Percentiles rank a stretch among this genome's conserved stretches.
Evolutionary conservation across 257 asterid genomes (phyloP).

Genomic region (Solanum lignicaule): DNA sequence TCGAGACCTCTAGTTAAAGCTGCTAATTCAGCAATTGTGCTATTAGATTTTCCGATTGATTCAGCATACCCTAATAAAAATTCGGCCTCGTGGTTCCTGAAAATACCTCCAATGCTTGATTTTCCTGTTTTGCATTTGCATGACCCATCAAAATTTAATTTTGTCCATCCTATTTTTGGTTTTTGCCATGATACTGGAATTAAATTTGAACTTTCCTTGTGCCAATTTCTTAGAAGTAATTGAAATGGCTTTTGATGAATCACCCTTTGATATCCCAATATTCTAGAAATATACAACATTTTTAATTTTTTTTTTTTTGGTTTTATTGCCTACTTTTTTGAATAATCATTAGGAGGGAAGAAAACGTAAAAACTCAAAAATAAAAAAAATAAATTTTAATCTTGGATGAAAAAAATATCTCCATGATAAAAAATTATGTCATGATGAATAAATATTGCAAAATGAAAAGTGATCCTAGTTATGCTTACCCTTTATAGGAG

Average conservation of each 20-base stretch:
- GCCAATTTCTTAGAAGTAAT: conserved; percentile 28
- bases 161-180: conserved; percentile 61
- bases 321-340: not conserved
- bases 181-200: conserved; percentile 43
- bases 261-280: conserved; percentile 1
- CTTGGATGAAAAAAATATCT: not conserved
- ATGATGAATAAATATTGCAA: not conserved
- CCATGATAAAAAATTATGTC: not conserved
- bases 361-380: not conserved
- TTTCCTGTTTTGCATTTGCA: conserved; percentile 57
- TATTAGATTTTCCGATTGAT: conserved; percentile 43
- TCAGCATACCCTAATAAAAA: conserved; percentile 66
- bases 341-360: not conserved
- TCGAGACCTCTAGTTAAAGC: conserved; percentile 71
- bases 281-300: conserved; percentile 23
- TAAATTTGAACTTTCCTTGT: conserved; percentile 19
- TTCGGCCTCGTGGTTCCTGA: conserved; percentile 55
- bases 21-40: conserved; percentile 52
- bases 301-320: not conserved
- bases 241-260: conserved; percentile 17
- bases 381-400: not conserved
- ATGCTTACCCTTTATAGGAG: not conserved
- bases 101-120: conserved; percentile 62
- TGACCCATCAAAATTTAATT: conserved; percentile 71
- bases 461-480: not conserved